These are phyloP conservation scores for Hyaloscypha hepaticicola DNA, from an alignment of 495 filamentous ascomycete genomes.

Conservation along the genomic window DNA sequence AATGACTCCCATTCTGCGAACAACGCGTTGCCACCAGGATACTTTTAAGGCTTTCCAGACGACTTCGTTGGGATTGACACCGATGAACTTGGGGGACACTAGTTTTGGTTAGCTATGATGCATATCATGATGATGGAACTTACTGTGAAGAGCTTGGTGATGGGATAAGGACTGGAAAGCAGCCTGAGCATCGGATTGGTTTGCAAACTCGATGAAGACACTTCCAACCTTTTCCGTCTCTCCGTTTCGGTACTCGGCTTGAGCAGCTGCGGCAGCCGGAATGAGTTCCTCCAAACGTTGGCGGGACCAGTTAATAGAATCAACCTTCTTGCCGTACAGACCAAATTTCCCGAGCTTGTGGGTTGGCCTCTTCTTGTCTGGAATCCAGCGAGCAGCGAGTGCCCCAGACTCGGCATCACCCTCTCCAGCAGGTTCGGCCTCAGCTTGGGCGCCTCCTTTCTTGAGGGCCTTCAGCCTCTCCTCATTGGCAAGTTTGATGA, in stretches of 20 bases:
- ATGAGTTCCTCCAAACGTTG: constrained; percentile 76
- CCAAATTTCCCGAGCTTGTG: constrained; percentile 74
- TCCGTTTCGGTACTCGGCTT: constrained; percentile 69
- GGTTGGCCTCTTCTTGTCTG: constrained; percentile 78
- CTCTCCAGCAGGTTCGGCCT: constrained; percentile 36
- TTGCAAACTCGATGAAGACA: constrained; percentile 86
- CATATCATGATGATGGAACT: not conserved
- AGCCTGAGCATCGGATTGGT: constrained; percentile 78
- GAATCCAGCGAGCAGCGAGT: constrained; percentile 72
- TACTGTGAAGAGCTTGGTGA: constrained; percentile 79
- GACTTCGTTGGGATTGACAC: constrained; percentile 79
- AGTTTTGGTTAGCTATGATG: not conserved
- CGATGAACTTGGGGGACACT: constrained; percentile 85
- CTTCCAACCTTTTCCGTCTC: constrained; percentile 66
- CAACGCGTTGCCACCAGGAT: constrained; percentile 80
- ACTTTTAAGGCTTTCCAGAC: constrained; percentile 88
- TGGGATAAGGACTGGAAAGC: constrained; percentile 86
- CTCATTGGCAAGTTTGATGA: constrained; percentile 80
- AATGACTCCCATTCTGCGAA: constrained; percentile 68
- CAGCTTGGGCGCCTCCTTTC: constrained; percentile 52
- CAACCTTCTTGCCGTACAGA: constrained; percentile 88
- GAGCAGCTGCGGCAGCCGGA: constrained; percentile 74
- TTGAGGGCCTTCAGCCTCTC: constrained; percentile 71
- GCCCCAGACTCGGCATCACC: constrained; percentile 67
- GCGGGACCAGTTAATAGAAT: constrained; percentile 92